phyloP scores from a whole-genome alignment of 495 filamentous ascomycete species.

The Aspergillus leporis region DNA sequence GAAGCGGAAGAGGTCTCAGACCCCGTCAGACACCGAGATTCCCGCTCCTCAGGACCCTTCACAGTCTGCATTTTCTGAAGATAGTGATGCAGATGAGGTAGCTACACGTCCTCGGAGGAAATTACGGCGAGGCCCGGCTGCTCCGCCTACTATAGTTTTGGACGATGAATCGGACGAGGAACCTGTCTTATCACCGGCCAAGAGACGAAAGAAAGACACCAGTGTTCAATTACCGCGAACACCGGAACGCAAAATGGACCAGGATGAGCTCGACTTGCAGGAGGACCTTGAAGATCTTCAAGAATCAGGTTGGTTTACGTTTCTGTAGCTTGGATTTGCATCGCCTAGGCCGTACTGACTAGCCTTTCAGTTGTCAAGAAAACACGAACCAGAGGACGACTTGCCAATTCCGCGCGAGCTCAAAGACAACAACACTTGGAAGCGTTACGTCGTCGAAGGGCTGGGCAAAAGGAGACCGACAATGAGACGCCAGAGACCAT shows the following conservation, averaged over 20 bases:
- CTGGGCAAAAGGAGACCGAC: constrained; percentile 52
- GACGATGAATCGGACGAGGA: constrained; percentile 32
- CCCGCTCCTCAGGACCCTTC: background rate
- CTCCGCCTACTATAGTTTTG: constrained; percentile 16
- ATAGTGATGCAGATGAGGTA: constrained; percentile 31
- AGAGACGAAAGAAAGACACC: constrained; percentile 19
- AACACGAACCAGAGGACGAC: constrained; percentile 42
- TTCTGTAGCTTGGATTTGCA: background rate
- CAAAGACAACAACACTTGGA: constrained; percentile 51
- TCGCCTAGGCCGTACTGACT: constrained; percentile 11
- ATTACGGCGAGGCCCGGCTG: constrained; percentile 29
- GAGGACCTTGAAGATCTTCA: constrained; percentile 48
- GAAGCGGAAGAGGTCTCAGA: constrained; percentile 23
- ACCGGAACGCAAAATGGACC: constrained; percentile 23
- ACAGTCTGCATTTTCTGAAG: constrained; percentile 14
- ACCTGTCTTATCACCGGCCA: constrained; percentile 29
- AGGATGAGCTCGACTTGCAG: constrained; percentile 41
- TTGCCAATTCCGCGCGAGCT: constrained; percentile 42
- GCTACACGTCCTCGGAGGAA: constrained; percentile 31
- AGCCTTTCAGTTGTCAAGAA: constrained; percentile 33
- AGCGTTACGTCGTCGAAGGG: constrained; percentile 55
- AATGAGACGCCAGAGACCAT: constrained; percentile 33
- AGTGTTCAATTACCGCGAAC: constrained; percentile 25
- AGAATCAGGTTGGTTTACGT: constrained; percentile 38
- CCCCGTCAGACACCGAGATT: background rate